A percentile compares a stretch with the other conserved stretches of the same genome.
Conservation (phyloP, 352 stramenopile genomes). For the Peronosclerospora sorghi region DNA sequence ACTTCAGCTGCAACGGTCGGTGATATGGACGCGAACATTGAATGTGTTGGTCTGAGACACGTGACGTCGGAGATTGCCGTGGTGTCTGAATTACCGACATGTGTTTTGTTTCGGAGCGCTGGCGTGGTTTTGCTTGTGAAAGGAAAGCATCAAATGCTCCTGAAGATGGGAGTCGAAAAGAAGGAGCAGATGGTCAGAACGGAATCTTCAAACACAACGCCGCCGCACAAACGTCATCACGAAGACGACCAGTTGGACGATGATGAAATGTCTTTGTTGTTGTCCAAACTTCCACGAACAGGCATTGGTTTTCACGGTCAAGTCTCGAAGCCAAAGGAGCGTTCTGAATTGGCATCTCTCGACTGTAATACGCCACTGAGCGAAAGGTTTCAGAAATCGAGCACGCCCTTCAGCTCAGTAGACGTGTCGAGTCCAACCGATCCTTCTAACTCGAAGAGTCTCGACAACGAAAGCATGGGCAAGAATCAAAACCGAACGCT, state of each 20-base stretch:
- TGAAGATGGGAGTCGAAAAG: constrained; percentile 20
- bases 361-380: constrained; percentile 41
- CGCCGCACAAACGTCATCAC: constrained; percentile 41
- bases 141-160: constrained; percentile 39
- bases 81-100: constrained; percentile 40
- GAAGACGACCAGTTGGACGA: constrained; percentile 42
- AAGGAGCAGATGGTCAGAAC: neutral
- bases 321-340: constrained; percentile 40
- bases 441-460: constrained; percentile 18
- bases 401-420: constrained; percentile 60
- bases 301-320: constrained; percentile 74
- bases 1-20: constrained; percentile 9
- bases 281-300: constrained; percentile 55
- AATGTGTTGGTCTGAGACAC: constrained; percentile 27
- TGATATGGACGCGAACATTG: constrained; percentile 25
- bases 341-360: constrained; percentile 33
- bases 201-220: constrained; percentile 2
- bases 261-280: constrained; percentile 40
- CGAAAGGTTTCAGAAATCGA: constrained; percentile 72
- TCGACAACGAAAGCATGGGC: constrained; percentile 19
- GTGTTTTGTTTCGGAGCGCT: constrained; percentile 32
- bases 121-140: constrained; percentile 49
- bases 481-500: constrained; percentile 18
- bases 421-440: constrained; percentile 42
- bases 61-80: constrained; percentile 29